phyloP scores from a whole-genome alignment of 441 rosid genomes.

The Brassica balearica region DNA sequence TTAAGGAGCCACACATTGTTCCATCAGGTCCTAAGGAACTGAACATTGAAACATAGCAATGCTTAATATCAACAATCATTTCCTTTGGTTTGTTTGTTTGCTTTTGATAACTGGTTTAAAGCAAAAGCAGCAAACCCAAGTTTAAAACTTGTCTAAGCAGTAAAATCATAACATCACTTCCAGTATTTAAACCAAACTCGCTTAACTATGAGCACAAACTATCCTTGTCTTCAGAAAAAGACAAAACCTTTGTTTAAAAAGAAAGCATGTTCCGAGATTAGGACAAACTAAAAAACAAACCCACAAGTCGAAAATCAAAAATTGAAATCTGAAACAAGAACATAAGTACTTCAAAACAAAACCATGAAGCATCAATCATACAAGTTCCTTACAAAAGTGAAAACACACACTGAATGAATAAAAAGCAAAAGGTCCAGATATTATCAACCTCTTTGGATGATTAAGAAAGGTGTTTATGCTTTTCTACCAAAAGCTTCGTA shows the following conservation, averaged over 20 bases:
- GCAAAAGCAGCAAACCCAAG: not conserved
- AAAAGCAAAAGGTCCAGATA: slow-evolving; percentile 9
- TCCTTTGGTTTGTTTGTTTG: not conserved
- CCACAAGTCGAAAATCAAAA: slow-evolving; percentile 17
- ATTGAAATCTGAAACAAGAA: slow-evolving; percentile 28
- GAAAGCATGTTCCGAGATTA: not conserved
- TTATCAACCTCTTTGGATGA: slow-evolving; percentile 30
- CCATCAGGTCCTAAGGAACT: slow-evolving; percentile 23
- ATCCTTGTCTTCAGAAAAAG: not conserved
- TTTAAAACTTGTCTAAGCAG: not conserved
- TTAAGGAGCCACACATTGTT: slow-evolving; percentile 36
- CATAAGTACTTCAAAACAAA: not conserved
- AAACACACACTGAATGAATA: slow-evolving; percentile 14
- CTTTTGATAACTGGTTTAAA: not conserved
- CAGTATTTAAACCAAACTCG: not conserved
- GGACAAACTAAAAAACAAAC: slow-evolving; percentile 22
- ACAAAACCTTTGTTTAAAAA: not conserved
- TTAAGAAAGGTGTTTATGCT: slow-evolving; percentile 14
- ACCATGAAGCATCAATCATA: slow-evolving; percentile 9
- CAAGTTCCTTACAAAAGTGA: slow-evolving; percentile 22
- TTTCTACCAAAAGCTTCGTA: slow-evolving; percentile 19
- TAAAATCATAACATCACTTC: not conserved
- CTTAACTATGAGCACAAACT: slow-evolving; percentile 18
- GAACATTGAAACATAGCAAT: slow-evolving; percentile 4
- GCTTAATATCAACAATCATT: slow-evolving; percentile 12